Evolutionary conservation across 192 early-diverging fungal genomes (phyloP), one percentile per base, ranked within the genome.

Genomic region (Entrophospora sp.): DNA sequence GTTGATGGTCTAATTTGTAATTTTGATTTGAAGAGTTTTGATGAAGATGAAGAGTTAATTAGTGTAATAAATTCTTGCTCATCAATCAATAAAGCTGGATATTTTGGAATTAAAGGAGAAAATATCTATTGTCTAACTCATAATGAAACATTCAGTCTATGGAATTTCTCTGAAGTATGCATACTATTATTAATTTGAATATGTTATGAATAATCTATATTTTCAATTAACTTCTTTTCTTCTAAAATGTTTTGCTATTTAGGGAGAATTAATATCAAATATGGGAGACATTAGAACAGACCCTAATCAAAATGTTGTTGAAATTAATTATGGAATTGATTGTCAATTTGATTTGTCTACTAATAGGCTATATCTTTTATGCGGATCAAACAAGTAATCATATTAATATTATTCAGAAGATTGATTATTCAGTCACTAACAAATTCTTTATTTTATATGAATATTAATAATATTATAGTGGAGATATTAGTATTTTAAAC

Each of bases 1-100:
- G 83, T 83, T 1, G 90, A 92, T 69, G 89, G 90, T 25, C 63
- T 87, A 66, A 67, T 94, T 68, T 92, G 87, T 79, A 75, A 89
- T 61, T 90, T 85, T 79, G 83, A 88, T 75, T 52, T 82, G 38
- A 71, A 73, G 9, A 79, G 83, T 34, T 81, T 88, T 34, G 83
- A 93, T 22, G 94, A 98, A 72, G 95, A 97, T 37, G 95, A 98
- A 37, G 90, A 85, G 1, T 67, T 98, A 4, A 65, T 90, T 48
- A 83, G 85, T 32, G 90, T 91, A 1, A 83, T 94, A 16, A 96
- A 95, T 56, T 88, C 87, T 3, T 80, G 79, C 14, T 84, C 92
- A 14, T 91, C 91, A 5, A 81, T 98, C n/a, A 82, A 83, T 69
- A 86, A 81, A 61, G 72, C 87, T 60, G 95, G 95, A 3, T 98